Evolutionary conservation across 176 grass and related monocot genomes (phyloP).

Genomic region (Urochloa ruziziensis): DNA sequence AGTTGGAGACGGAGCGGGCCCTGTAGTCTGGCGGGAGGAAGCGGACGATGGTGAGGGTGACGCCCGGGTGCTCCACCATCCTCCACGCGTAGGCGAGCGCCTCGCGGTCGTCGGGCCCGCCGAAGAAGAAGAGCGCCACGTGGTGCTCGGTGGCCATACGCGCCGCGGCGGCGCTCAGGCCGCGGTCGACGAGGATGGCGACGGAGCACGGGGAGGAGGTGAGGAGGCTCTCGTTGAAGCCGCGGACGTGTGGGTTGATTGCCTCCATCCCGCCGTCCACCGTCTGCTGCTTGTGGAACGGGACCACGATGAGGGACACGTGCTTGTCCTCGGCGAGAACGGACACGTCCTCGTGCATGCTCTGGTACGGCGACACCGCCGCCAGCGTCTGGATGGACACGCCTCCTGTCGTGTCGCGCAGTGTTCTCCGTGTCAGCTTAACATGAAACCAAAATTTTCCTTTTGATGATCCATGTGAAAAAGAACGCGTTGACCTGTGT

Average conservation of each 20-base stretch:
- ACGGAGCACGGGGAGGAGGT: conserved; percentile 70
- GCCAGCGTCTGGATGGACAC: conserved; percentile 70
- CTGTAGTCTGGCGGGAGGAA: conserved; percentile 49
- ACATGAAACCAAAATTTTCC: neutral
- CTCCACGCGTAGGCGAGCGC: conserved; percentile 69
- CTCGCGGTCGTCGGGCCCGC: conserved; percentile 88
- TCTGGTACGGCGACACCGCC: conserved; percentile 68
- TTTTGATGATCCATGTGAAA: neutral
- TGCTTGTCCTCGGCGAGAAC: conserved; percentile 71
- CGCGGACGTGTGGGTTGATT: conserved; percentile 47
- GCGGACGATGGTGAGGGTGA: conserved; percentile 54
- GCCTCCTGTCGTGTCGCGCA: conserved; percentile 21
- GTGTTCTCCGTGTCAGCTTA: neutral
- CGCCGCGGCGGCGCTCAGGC: conserved; percentile 54
- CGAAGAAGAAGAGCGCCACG: conserved; percentile 78
- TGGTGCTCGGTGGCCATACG: conserved; percentile 32
- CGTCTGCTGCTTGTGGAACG: conserved; percentile 91
- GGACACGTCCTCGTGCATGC: conserved; percentile 85
- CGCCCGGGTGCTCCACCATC: conserved; percentile 51
- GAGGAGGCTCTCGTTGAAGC: conserved; percentile 70
- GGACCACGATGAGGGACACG: conserved; percentile 75
- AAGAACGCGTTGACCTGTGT: conserved; percentile 25
- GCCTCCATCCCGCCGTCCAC: conserved; percentile 81
- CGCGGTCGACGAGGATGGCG: conserved; percentile 72
- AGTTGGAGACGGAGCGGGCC: neutral